These are phyloP conservation scores for Niveomyces coronatus DNA, from an alignment of 2,329 filamentous ascomycete species.

Conservation along the genomic window DNA sequence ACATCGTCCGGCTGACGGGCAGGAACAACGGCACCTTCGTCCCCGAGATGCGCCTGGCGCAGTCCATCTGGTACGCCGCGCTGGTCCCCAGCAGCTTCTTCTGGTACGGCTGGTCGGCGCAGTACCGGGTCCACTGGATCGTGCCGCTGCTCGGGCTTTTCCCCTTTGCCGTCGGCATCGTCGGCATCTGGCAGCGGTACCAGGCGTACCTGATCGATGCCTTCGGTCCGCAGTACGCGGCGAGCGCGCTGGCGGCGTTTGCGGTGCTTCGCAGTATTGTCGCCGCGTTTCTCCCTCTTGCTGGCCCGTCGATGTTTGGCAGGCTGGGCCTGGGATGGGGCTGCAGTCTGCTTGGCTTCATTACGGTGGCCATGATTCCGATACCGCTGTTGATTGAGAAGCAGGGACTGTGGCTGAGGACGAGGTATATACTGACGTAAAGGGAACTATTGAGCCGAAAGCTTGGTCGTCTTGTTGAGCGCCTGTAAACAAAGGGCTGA, in stretches of 20 bases:
- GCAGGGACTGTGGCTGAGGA: neutral
- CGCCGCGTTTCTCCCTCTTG: conserved; percentile 13
- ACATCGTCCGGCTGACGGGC: conserved; percentile 12
- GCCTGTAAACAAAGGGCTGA: no score
- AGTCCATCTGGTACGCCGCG: conserved; percentile 27
- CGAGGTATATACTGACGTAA: neutral
- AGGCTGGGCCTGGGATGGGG: conserved; percentile 14
- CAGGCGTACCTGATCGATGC: conserved; percentile 51
- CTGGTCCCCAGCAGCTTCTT: conserved; percentile 15
- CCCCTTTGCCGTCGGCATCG: conserved; percentile 28
- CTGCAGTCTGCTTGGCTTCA: conserved; percentile 12
- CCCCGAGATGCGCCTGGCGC: conserved; percentile 40
- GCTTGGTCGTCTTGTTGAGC: no score
- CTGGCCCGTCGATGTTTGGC: conserved; percentile 12
- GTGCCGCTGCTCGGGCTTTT: conserved; percentile 34
- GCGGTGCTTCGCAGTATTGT: conserved; percentile 38
- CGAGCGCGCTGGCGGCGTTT: conserved; percentile 41
- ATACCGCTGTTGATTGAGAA: conserved; percentile 2
- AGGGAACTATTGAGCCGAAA: no score
- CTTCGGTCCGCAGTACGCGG: conserved; percentile 22
- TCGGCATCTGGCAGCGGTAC: conserved; percentile 32
- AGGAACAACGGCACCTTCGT: neutral
- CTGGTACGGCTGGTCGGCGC: conserved; percentile 21
- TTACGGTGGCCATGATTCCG: conserved; percentile 7
- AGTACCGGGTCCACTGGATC: conserved; percentile 40